These are phyloP conservation scores for Stenogyne calaminthoides DNA, from an alignment of 305 asterid genomes.

Conservation along the genomic window DNA sequence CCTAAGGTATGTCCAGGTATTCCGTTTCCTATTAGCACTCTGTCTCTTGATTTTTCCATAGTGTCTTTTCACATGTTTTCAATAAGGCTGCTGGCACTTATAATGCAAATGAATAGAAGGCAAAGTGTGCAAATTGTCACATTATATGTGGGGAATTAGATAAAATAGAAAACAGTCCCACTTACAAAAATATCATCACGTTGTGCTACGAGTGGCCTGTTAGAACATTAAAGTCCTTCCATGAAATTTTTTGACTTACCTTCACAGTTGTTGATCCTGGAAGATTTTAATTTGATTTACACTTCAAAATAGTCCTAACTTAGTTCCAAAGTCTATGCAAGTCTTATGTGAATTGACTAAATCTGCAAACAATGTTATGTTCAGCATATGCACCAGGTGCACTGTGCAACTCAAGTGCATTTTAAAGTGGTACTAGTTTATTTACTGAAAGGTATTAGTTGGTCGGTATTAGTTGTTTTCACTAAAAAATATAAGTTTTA, in stretches of 20 bases:
- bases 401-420: no score
- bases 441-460: no score
- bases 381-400: neutral
- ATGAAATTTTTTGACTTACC: neutral
- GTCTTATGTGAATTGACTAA: constrained; percentile 12
- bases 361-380: constrained; percentile 23
- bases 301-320: constrained; percentile 23
- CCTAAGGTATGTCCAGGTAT: neutral
- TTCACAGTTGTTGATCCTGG: constrained; percentile 1
- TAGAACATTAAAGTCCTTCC: constrained; percentile 13
- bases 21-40: neutral
- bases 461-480: no score
- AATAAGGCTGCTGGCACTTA: neutral
- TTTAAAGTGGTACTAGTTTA: no score
- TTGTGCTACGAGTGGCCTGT: constrained; percentile 13
- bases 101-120: constrained; percentile 14
- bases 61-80: no score
- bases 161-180: neutral
- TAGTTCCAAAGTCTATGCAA: constrained; percentile 18
- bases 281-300: constrained; percentile 22
- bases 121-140: constrained; percentile 9
- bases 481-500: no score
- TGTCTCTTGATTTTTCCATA: no score
- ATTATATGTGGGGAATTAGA: constrained; percentile 5
- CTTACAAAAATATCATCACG: neutral